These are phyloP conservation scores for Debaryomyces udenii DNA, from an alignment of 1,139 yeast species.

Conservation along the genomic window DNA sequence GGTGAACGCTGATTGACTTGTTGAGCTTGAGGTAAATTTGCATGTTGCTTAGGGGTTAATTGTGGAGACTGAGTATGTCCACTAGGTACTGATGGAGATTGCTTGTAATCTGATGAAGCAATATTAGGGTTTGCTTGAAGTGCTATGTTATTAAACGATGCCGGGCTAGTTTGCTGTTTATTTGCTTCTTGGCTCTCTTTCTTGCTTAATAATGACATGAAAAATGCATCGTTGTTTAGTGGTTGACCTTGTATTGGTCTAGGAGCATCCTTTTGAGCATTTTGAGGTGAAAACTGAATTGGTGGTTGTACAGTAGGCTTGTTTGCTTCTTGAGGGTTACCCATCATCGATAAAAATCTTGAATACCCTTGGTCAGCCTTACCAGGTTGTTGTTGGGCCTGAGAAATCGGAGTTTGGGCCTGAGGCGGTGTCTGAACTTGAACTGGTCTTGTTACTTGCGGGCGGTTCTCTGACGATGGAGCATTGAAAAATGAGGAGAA, in stretches of 20 bases:
- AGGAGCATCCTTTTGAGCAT: background rate
- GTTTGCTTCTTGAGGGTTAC: constrained; percentile 1
- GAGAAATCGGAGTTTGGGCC: constrained; percentile 9
- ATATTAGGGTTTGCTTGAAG: background rate
- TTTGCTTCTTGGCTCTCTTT: constrained; percentile 14
- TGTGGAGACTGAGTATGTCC: constrained; percentile 18
- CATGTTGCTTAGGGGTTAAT: constrained; percentile 15
- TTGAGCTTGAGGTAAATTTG: constrained; percentile 15
- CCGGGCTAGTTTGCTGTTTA: constrained; percentile 1
- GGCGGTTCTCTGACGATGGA: constrained; percentile 11
- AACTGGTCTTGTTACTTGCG: constrained; percentile 9
- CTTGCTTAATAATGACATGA: constrained; percentile 54
- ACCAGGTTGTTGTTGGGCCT: constrained; percentile 1
- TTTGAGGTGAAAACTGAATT: constrained; percentile 1
- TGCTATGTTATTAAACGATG: background rate
- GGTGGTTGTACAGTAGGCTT: background rate
- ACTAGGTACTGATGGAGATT: constrained; percentile 5
- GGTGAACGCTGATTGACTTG: constrained; percentile 14
- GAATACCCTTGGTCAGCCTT: constrained; percentile 10
- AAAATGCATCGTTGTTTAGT: constrained; percentile 50
- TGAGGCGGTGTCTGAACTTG: constrained; percentile 12
- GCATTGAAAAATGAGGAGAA: constrained; percentile 50
- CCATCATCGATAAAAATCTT: constrained; percentile 11
- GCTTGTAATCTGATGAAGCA: background rate
- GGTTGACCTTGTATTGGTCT: constrained; percentile 4